A percentile compares a stretch with the other conserved stretches of the same genome.
Evolutionary conservation across 108 stramenopile genomes (phyloP).

Genomic region (Hondaea fermentalgiana): DNA sequence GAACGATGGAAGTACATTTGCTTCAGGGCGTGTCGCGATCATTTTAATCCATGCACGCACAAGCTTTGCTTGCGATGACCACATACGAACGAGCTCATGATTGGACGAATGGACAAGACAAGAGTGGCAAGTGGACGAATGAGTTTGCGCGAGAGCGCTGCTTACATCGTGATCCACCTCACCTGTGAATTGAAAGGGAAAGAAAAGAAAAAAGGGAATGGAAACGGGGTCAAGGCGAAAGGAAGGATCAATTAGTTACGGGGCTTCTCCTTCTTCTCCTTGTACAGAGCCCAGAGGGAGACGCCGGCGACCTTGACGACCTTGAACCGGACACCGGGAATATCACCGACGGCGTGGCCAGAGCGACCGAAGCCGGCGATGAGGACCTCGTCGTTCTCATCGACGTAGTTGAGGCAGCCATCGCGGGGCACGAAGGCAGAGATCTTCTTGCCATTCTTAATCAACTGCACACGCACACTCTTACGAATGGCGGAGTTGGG

Average conservation of each 20-base stretch:
- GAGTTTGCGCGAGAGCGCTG: too few relatives aligned
- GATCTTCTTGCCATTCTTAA: slow-evolving; percentile 99
- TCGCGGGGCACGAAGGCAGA: slow-evolving; percentile 99
- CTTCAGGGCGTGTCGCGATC: too few relatives aligned
- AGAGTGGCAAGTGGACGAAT: too few relatives aligned
- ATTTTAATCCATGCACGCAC: too few relatives aligned
- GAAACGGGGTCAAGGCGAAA: too few relatives aligned
- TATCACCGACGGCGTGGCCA: slow-evolving; percentile 99
- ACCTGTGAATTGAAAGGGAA: too few relatives aligned
- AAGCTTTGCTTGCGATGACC: too few relatives aligned
- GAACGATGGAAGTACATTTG: too few relatives aligned
- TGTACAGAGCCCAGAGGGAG: slow-evolving; percentile 94
- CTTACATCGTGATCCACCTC: too few relatives aligned
- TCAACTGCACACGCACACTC: slow-evolving; percentile 98
- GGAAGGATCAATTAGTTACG: slow-evolving; percentile 59
- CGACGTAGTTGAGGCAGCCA: slow-evolving; percentile 99
- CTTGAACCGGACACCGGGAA: slow-evolving; percentile 99
- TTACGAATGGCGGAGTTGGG: slow-evolving; percentile 99
- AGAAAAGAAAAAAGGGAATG: too few relatives aligned
- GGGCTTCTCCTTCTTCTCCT: slow-evolving; percentile 99
- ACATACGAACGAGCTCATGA: too few relatives aligned
- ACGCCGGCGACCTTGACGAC: slow-evolving; percentile 99
- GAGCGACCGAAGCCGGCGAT: slow-evolving; percentile 99
- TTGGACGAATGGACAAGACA: too few relatives aligned
- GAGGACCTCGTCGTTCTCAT: slow-evolving; percentile 99